Base-by-base conservation (phyloP, 331 rosid species). In the Malus hybrid region DNA sequence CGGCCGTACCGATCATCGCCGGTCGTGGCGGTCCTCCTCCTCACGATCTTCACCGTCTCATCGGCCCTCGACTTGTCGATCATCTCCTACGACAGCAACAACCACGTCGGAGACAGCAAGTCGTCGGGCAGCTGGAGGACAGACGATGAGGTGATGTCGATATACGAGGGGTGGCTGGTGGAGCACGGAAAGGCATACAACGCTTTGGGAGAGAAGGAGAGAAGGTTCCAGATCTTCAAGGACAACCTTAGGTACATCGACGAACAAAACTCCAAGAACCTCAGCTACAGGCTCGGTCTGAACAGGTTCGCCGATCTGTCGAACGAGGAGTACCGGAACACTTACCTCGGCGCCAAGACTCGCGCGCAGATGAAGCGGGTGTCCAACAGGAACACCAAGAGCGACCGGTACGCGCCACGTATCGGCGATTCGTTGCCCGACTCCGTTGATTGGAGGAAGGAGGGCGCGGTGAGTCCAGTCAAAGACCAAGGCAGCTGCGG, bases 401-500 rank as follows among this genome's bases (percentile, higher is more conserved):
- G 89, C 75, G 70, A 78, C 62, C 91, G 97, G 7, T 91, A 91
- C 80, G 87, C 71, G 63, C 85, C 89, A 65, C 87, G 83, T 34
- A 87, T 86, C 64, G 93, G 88, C 13, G 93, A 89, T 6, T 24
- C 73, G 1, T 71, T 93, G 80, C 96, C 98, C 1, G 82, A 83
- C 8, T 84, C 82, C 46, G 77, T 93, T 58, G 98, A 93, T 79
- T 93, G 98, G 98, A 89, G 98, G 87, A 75, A 83, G 73, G 48
- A 89, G 83, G 97, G 93, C 24, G 98, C 86, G 0, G 98, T 93
- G 11, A 71, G 3, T 24, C 48, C 19, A 15, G 82, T 93, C 77
- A 93, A 93, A 75, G 89, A 89, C 84, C 98, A 93, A 75, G 93
- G 89, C 50, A 69, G 82, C 29, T 93, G 98, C 53, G 97, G 98